phyloP scores from a whole-genome alignment of 2,329 filamentous ascomycete species.

The Lecanicillium sp. region DNA sequence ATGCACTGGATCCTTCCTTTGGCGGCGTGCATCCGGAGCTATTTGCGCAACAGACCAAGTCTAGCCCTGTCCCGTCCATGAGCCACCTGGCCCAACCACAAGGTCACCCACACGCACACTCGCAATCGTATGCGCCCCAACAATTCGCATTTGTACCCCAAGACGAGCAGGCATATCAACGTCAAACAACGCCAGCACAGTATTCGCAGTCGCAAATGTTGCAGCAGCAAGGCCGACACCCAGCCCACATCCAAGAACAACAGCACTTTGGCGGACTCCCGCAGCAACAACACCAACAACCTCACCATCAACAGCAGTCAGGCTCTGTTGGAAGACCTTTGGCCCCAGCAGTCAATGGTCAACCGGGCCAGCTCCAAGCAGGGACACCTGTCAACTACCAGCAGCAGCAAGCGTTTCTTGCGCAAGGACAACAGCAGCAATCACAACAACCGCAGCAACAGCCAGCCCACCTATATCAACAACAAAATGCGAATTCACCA shows the following conservation, averaged over 20 bases:
- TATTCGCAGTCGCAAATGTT: constrained; percentile 6
- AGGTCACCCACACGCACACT: constrained; percentile 10
- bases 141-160: constrained; percentile 26
- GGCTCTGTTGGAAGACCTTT: constrained; percentile 16
- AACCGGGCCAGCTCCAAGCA: constrained; percentile 14
- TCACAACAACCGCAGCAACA: constrained; percentile 4
- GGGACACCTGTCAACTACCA: constrained; percentile 2
- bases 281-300: constrained; percentile 15
- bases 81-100: constrained; percentile 20
- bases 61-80: constrained; percentile 19
- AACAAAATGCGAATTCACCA: not conserved
- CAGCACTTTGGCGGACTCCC: constrained; percentile 12
- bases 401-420: not conserved
- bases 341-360: constrained; percentile 17
- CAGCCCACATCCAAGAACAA: constrained; percentile 5
- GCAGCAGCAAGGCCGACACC: not conserved
- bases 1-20: constrained; percentile 29
- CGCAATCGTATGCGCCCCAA: constrained; percentile 24
- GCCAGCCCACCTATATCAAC: constrained; percentile 9
- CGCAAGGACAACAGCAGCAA: constrained; percentile 9
- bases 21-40: constrained; percentile 28
- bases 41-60: constrained; percentile 27
- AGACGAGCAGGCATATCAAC: constrained; percentile 21
- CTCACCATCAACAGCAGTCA: constrained; percentile 19
- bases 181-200: constrained; percentile 10